Percentiles rank a stretch among this genome's conserved stretches.
Evolutionary conservation across 2,329 filamentous ascomycete species (phyloP).

Genomic region (Trichoderma atrobrunneum): DNA sequence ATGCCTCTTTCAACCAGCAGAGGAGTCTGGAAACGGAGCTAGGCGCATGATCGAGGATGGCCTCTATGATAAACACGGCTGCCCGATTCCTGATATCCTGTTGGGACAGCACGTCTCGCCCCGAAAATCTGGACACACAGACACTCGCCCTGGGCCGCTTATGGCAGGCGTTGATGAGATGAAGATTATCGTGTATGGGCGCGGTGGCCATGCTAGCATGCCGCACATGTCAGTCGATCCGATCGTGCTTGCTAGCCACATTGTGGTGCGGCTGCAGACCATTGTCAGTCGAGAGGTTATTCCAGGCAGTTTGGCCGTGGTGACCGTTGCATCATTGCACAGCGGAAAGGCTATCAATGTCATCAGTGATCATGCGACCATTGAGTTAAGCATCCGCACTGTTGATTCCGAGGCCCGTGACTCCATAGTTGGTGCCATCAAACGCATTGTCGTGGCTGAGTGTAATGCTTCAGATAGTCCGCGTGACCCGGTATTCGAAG

Average conservation of each 20-base stretch:
- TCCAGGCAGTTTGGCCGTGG: slow-evolving; percentile 19
- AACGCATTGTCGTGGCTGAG: too few species aligned
- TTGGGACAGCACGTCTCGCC: slow-evolving; percentile 35
- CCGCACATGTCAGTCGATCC: slow-evolving; percentile 48
- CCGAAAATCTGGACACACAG: too few species aligned
- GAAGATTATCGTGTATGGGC: slow-evolving; percentile 31
- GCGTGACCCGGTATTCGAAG: too few species aligned
- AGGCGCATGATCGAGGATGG: slow-evolving; percentile 39
- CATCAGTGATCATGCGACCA: too few species aligned
- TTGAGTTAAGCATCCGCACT: too few species aligned
- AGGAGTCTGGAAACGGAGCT: slow-evolving; percentile 63
- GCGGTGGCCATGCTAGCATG: slow-evolving; percentile 41
- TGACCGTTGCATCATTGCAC: too few species aligned
- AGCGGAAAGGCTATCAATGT: too few species aligned
- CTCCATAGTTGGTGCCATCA: too few species aligned
- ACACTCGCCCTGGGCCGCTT: too few species aligned
- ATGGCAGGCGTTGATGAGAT: too few species aligned
- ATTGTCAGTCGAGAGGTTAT: slow-evolving; percentile 33
- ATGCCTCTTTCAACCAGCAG: slow-evolving; percentile 64
- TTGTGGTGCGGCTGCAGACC: slow-evolving; percentile 37
- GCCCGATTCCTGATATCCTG: slow-evolving; percentile 35
- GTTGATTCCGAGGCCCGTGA: too few species aligned
- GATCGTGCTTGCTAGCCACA: slow-evolving; percentile 41
- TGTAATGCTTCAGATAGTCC: too few species aligned
- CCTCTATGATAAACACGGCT: slow-evolving; percentile 27